Conservation (phyloP, 257 asterid species). For the Jasminum sambac region DNA sequence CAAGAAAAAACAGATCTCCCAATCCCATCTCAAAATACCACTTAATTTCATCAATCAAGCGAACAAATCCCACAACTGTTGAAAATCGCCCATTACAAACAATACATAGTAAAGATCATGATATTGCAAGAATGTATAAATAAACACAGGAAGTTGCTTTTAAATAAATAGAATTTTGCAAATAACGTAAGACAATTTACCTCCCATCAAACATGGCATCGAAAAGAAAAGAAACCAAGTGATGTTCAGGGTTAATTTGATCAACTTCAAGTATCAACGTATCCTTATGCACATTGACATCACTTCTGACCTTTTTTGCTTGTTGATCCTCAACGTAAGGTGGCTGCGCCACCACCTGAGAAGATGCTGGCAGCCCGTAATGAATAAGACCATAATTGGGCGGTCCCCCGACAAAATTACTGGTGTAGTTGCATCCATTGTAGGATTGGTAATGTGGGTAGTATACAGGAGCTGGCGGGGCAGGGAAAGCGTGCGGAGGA, state of each 20-base stretch:
- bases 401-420: slow-evolving; percentile 48
- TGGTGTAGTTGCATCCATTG: slow-evolving; percentile 39
- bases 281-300: slow-evolving; percentile 66
- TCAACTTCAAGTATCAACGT: slow-evolving; percentile 52
- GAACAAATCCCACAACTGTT: neutral
- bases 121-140: neutral
- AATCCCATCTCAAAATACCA: neutral
- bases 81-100: neutral
- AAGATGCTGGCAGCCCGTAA: slow-evolving; percentile 2
- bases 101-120: neutral
- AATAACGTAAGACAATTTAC: slow-evolving; percentile 28
- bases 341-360: slow-evolving; percentile 30
- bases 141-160: neutral
- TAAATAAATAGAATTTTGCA: neutral
- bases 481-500: slow-evolving; percentile 36
- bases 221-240: slow-evolving; percentile 57
- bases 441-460: slow-evolving; percentile 42
- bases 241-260: slow-evolving; percentile 45
- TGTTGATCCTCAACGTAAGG: slow-evolving; percentile 36
- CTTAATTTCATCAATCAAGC: neutral
- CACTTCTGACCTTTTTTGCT: slow-evolving; percentile 58
- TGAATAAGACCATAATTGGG: slow-evolving; percentile 38
- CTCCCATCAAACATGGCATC: slow-evolving; percentile 70
- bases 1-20: neutral
- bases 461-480: slow-evolving; percentile 34